Base-by-base conservation (phyloP, 257 asterid species). In the Penstemon davidsonii region DNA sequence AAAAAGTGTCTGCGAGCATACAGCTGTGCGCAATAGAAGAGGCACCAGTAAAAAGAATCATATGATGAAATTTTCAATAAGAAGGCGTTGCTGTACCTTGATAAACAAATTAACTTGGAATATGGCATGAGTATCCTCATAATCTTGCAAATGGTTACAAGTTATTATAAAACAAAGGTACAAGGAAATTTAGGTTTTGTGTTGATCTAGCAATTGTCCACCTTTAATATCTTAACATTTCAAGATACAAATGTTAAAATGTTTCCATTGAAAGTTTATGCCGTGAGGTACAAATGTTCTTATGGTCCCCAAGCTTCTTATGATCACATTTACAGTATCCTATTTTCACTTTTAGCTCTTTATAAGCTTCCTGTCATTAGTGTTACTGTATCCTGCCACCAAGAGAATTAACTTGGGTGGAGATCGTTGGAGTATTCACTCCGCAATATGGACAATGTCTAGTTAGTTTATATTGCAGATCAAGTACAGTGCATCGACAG, bases 1-100 rank as follows among this genome's bases (percentile, higher is more conserved):
- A 90, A 80, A 75, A 93, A 90, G 73, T 90, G 96, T 72, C 96
- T 88, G 62, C 99, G 88, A 59, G 96, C 99, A 83, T 90, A 93
- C 57, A 93, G 78, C 99, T 90, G 96, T 73, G 64, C 69, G 76
- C 76, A 68, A 73, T 65, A 63, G 67, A 68, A 9, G 51, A 70
- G 69, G 19, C 54, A 71, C 19, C 57, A 51, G 50, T 47, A 57
- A 61, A 69, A 13, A 71, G 51, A 72, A 50, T 49, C 41, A 59
- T 38, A 60, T n/a, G 44, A 58, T 46, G 41, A 53, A 61, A 73
- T 8, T 42, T n/a, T n/a, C n/a, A n/a, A n/a, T n/a, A n/a, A n/a
- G n/a, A n/a, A n/a, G n/a, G n/a, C n/a, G n/a, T n/a, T 55, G 39
- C 12, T 36, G 5, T 38, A 13, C 49, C 4, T 60, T 4, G n/a